Base-by-base conservation (phyloP, 192 early-diverging fungal species). In the Funneliformis geosporum region DNA sequence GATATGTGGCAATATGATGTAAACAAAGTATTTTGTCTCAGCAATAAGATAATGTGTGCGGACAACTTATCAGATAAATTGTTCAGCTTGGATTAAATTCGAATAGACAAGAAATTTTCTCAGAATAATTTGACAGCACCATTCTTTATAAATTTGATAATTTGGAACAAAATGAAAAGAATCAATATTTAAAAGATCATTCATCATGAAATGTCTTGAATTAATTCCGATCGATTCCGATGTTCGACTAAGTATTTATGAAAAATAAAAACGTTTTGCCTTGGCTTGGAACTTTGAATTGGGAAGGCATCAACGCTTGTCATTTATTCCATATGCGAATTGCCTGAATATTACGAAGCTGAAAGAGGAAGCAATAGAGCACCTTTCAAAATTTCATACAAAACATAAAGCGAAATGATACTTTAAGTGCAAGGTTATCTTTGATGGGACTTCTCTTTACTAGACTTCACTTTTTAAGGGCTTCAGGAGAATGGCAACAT, bases 261-360 rank as follows among this genome's bases (percentile, higher is more conserved):
- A 40, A n/a, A n/a, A n/a, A 80, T 43, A 27, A 50, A 33, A 38
- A 7, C 1, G 39, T 9, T 6, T 33, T 79, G 25, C 78, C 78
- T 14, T 79, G 78, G 78, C 43, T 79, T 14, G 40, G 10, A 12
- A 16, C 21, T 23, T 79, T 79, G 21, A 9, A 18, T 8, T 79
- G 78, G 78, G 68, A 46, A 27, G 47, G 18, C 12, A 74, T 46
- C 23, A 55, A 60, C 73, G 78, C 4, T 11, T 79, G 23, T 44
- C 78, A 25, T 79, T 79, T 62, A 79, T 73, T 40, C 73, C 78
- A 27, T 79, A 27, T 55, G 71, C 12, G 11, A 25, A 4, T 8
- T 79, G 18, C 40, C 38, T 18, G 44, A 68, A 44, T 79, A 74
- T 33, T 14, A 23, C 11, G 40, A 50, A 18, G 67, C n/a, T 10